These are phyloP conservation scores for Tuber calosporum DNA, from an alignment of 495 filamentous ascomycete species.

Conservation along the genomic window DNA sequence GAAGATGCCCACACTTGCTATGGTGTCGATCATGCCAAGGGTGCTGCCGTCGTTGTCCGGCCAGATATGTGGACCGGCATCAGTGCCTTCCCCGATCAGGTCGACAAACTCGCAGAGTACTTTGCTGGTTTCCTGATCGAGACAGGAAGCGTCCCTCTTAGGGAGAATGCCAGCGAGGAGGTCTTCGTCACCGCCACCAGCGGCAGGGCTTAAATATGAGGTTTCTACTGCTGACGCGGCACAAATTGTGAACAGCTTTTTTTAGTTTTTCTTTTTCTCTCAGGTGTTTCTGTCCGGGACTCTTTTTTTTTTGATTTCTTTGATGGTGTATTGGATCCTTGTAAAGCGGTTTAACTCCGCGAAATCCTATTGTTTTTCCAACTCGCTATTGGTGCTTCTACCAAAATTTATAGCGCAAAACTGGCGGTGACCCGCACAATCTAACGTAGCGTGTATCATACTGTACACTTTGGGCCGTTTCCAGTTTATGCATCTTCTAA, in stretches of 20 bases:
- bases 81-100: constrained; percentile 27
- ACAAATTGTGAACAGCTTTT: background rate
- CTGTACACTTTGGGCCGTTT: background rate
- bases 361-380: background rate
- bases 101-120: constrained; percentile 27
- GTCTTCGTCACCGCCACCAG: background rate
- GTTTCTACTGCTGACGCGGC: background rate
- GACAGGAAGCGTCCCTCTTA: background rate
- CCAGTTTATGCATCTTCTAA: rapidly evolving
- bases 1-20: constrained; percentile 42
- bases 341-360: background rate
- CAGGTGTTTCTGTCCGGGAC: background rate
- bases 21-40: constrained; percentile 41
- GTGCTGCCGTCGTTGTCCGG: constrained; percentile 39
- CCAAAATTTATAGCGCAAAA: background rate
- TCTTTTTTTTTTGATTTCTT: background rate
- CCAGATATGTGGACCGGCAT: constrained; percentile 43
- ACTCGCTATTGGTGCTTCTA: background rate
- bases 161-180: background rate
- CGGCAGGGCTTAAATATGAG: background rate
- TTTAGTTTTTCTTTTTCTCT: background rate
- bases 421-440: background rate
- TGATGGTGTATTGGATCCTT: background rate
- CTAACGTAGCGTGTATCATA: too few relatives aligned
- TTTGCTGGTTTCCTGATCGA: constrained; percentile 36